Evolutionary conservation across 345 rosid species (phyloP), one percentile per base, ranked within the genome.

Genomic region (Lumnitzera racemosa): DNA sequence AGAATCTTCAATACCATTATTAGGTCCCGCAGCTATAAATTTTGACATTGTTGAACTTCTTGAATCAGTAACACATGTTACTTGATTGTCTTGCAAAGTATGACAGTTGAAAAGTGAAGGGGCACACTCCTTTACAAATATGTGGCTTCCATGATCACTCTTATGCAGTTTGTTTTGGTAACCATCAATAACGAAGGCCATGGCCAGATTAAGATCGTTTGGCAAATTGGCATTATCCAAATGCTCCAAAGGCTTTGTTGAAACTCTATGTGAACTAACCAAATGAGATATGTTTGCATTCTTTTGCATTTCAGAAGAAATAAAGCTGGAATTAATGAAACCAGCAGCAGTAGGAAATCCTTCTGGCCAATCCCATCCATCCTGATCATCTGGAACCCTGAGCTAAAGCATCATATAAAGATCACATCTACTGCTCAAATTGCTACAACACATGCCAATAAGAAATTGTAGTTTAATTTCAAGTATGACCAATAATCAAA

Each of bases 341-440:
- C 74, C 76, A 55, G 82, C 68, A 58, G 79, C 54, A 56, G 71
- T 70, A 15, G 80, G 60, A 2, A 77, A 70, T 57, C 77, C 84
- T 72, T 79, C 80, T 70, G 80, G 77, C 87, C 87, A 82, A 70
- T 77, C 79, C 87, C 84, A 79, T 70, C 84, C 84, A 72, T 70
- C 70, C 58, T 69, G 78, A 75, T 82, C 87, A 72, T 77, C 84
- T n/a, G 78, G 78, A 76, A 79, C 73, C 87, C 83, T 79, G 61
- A 79, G 76, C 87, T 82, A 82, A 79, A 82, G 74, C 80, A 82
- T 75, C 87, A 82, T 55, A 80, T 77, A 82, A 82, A 79, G 80
- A 71, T 82, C 82, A 82, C 87, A 82, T 75, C 87, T 81, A 76
- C 80, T 57, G 80, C 74, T 82, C 79, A 76, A 67, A 76, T 72